phyloP scores from a whole-genome alignment of 2,329 filamentous ascomycete genomes.

The Pseudogymnoascus sp. region DNA sequence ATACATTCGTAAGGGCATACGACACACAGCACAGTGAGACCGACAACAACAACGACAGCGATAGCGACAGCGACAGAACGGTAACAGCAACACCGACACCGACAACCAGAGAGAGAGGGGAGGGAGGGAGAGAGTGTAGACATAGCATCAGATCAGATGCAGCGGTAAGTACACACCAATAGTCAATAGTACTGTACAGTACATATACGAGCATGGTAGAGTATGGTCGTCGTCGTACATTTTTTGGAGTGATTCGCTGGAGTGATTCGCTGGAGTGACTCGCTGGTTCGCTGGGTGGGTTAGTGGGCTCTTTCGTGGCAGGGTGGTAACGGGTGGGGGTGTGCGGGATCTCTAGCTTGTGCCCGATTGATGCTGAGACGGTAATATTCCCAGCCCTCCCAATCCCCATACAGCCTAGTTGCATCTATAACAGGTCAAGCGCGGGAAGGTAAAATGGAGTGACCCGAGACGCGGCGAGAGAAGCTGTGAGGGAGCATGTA shows the following conservation, averaged over 20 bases:
- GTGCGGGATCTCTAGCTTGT: not conserved
- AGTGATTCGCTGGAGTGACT: not conserved
- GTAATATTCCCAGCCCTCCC: not conserved
- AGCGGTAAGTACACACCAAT: not conserved
- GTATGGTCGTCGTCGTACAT: not conserved
- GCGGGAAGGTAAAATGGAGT: not conserved
- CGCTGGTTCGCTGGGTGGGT: not conserved
- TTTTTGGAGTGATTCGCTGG: not conserved
- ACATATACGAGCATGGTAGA: not conserved
- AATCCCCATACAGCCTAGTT: not conserved
- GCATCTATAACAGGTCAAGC: not conserved
- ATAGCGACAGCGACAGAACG: not conserved
- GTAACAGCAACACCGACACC: not conserved
- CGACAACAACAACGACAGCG: not conserved
- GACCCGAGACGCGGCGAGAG: not conserved
- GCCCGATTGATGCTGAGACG: not conserved
- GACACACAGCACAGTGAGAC: not conserved
- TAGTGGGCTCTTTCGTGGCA: not conserved
- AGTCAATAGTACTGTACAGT: not conserved
- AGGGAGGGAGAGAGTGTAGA: too few species aligned
- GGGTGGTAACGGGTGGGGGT: not conserved
- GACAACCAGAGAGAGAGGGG: not conserved
- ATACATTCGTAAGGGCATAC: not conserved
- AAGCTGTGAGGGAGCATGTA: not conserved
- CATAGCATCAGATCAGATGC: conserved; percentile 6